Evolutionary conservation across 306 rosid genomes (phyloP), one percentile per base, ranked within the genome.

Genomic region (Ormosia emarginata): DNA sequence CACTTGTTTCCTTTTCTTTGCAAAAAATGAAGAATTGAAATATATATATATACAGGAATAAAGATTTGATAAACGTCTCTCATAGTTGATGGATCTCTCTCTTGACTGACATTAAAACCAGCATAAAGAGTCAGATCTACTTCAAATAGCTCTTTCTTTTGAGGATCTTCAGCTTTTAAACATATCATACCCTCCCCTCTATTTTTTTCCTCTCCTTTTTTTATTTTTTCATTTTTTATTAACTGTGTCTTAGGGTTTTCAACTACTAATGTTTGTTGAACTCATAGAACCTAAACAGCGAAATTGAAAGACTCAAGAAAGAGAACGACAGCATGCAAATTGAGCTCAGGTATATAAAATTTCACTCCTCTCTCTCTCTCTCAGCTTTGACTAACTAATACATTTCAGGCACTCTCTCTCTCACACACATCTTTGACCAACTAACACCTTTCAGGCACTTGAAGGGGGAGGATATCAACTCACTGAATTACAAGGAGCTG

Each of bases 251-350:
- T 84, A 74, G 57, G 83, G 64, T 36, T 79, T 65, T 64, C 30
- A 6, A 64, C 36, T 9, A 15, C 6, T 70, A 17, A 14, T 49
- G 52, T 15, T 49, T 46, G 32, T 61, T 75, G 50, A 76, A 89
- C 82, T 74, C 43, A 47, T 89, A 93, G 99, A 90, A 89, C 84
- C 90, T 95, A 39, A 84, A 85, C 90, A 88, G 85, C 74, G 99
- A 95, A 90, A 78, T 95, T 77, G 97, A 92, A 33, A 89, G 95
- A 68, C 41, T 90, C 80, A 95, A 91, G 85, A 95, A 95, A 83
- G 99, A 95, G 80, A 93, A 95, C 75, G 99, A 92, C 69, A 86
- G 85, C 90, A 88, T 93, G 99, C 92, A 93, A 84, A 88, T 93
- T 79, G 84, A 93, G 70, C 93, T 93, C 81, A 89, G 96, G 97